A percentile compares a stretch with the other conserved stretches of the same genome.
phyloP scores from a whole-genome alignment of 202 grass and related monocot species.

The Musa balbisiana region DNA sequence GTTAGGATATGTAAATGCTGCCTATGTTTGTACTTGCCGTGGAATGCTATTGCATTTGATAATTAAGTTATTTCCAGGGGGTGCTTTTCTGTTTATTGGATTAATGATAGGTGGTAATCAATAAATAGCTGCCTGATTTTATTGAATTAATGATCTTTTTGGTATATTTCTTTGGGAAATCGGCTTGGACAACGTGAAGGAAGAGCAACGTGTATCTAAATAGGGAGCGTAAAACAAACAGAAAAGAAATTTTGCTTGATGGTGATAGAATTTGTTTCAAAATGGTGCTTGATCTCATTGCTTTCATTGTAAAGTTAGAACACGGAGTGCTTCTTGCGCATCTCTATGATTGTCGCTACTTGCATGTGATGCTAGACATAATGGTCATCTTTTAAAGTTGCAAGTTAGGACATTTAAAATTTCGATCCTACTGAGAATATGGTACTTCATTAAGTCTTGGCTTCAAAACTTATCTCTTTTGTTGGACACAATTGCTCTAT shows the following conservation, averaged over 20 bases:
- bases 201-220: not conserved
- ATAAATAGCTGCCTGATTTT: not conserved
- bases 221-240: not conserved
- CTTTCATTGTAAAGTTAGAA: no score
- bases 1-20: not conserved
- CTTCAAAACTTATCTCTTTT: no score
- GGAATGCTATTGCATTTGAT: not conserved
- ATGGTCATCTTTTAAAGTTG: no score
- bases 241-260: not conserved
- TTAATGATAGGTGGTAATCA: no score
- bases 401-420: no score
- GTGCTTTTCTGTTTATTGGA: no score
- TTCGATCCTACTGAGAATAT: no score
- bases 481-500: no score
- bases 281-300: not conserved
- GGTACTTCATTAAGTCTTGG: no score
- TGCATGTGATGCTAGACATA: no score
- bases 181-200: not conserved
- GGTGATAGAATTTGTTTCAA: not conserved
- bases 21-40: not conserved
- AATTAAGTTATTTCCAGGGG: not conserved
- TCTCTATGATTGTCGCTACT: no score
- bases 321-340: no score
- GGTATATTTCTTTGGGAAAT: not conserved
- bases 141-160: not conserved